Base-by-base conservation (phyloP, 495 filamentous ascomycete species). In the Hypoxylon crocopeplum region DNA sequence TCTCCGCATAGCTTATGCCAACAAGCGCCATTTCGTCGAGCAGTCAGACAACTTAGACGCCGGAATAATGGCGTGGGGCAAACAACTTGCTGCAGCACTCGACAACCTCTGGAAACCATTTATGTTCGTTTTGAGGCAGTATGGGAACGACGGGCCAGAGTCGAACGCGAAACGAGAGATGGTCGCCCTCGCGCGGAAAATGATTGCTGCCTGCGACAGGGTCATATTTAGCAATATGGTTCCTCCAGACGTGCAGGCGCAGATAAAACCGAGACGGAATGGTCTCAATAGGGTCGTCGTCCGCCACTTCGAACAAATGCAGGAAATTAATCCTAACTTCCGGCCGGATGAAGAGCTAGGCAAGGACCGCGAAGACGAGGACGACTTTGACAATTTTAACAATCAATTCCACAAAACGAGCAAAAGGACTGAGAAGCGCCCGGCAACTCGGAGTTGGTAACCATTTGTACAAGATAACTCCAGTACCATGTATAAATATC, bases 101-200 rank as follows among this genome's bases (percentile, higher is more conserved):
- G 67, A 75, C 16, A 59, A 68, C n/a, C 62, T 79, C 44, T 79
- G 72, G 68, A 52, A 59, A 17, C 72, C 73, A 8, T 72, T 73
- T 49, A 58, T 69, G 38, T 50, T 66, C 8, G 25, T 70, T n/a
- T 22, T 41, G 38, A 62, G 59, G 47, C 56, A 69, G 21, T 67
- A 62, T 21, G 59, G 55, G 1, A 66, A 68, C 17, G 56, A 63
- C 5, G 36, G 24, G 0, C 15, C 50, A 7, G 51, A 56, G 6
- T 60, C 67, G 7, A 52, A 49, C 8, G 47, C 60, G 8, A 44
- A 61, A 36, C 47, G 67, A 13, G 75, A 80, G 47, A 56, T 72
- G 13, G 49, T 77, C 15, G 67, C 75, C 3, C 67, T 75, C 19
- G 74, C 71, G 15, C 71, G 73, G n/a, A 67, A 67, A 33, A 75